Base-by-base conservation (phyloP, 495 filamentous ascomycete species). In the Elaphomyces granulatus region DNA sequence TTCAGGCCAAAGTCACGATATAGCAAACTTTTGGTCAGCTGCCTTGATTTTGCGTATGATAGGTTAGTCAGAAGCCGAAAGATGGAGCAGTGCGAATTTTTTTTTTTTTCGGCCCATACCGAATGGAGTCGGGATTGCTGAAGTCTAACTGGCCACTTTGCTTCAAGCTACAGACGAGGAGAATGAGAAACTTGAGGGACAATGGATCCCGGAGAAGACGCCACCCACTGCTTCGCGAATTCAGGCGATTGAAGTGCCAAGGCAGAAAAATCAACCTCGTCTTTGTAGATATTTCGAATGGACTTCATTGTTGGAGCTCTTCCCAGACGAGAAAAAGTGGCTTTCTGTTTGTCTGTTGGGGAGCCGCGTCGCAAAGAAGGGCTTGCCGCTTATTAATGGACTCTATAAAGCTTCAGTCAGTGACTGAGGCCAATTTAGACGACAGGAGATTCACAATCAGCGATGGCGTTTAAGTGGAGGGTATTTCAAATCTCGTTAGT, bases 21-120 rank as follows among this genome's bases (percentile, higher is more conserved):
- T 16, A 96, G 64, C 4, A 94, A 63, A 21, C 77, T 79, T 54
- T 80, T 86, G 9, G 88, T 87, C 34, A 96, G 66, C 52, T 86
- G 80, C 62, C 75, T 79, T 32, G 20, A 9, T 12, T 34, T 12
- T 28, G 8, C 23, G 12, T 32, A 40, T 28, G 12, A 3, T 16
- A 15, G 30, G 17, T 10, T 14, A 10, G 19, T 6, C 10, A 26
- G 15, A 19, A 9, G 32, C 20, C 23, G 8, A 19, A 41, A 44
- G 12, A n/a, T n/a, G n/a, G n/a, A n/a, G n/a, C n/a, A n/a, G n/a
- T n/a, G n/a, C n/a, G n/a, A n/a, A n/a, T n/a, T n/a, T n/a, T n/a
- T n/a, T n/a, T n/a, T n/a, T n/a, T n/a, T n/a, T n/a, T 28, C 23
- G 12, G 12, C 23, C 23, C 57, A 41, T 56, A 77, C 74, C 81